Evolutionary conservation across 768 basidiomycete species (phyloP), one percentile per base, ranked within the genome.

Genomic region (Mycena galericulata): DNA sequence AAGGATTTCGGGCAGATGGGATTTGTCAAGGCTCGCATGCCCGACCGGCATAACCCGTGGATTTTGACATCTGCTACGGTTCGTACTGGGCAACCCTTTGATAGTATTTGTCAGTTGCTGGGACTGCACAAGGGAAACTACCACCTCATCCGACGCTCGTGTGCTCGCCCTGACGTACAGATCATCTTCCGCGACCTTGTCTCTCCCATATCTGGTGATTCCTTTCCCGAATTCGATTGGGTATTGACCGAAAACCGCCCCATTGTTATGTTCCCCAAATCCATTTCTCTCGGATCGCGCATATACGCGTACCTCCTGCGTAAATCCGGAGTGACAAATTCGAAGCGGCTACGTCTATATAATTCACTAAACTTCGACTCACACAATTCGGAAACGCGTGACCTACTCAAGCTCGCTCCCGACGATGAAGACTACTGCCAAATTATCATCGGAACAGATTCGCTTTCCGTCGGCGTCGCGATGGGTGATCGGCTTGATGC

Each of bases 361-460:
- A 53, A 32, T n/a, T 53, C 51, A 30, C 32, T 53, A 9, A 53
- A 53, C n/a, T 53, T 53, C n/a, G 51, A 53, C 17, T 30, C 51
- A 17, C 20, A 53, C 18, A 53, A 53, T 18, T 4, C 51, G 7
- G 29, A 53, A 10, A 53, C 51, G 6, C 51, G 51, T 3, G 51
- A 53, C 12, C 51, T 53, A 5, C 6, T 53, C 7, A 53, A 53
- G 29, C 5, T 4, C 6, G 29, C 17, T 10, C n/a, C 32, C 10
- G 12, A 10, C 32, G 51, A 53, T 26, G 29, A 4, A 4, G 14
- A 53, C n/a, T 53, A 53, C n/a, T 53, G 51, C 20, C 51, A 65
- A 32, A 62, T 73, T n/a, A 53, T 63, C 22, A 71, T 71, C 36
- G 66, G 65, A 15, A 73, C 72, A 0, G 67, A 73, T 46, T 60